These are phyloP conservation scores for Candida cerambycidarum DNA, from an alignment of 805 yeast genomes.

Conservation along the genomic window DNA sequence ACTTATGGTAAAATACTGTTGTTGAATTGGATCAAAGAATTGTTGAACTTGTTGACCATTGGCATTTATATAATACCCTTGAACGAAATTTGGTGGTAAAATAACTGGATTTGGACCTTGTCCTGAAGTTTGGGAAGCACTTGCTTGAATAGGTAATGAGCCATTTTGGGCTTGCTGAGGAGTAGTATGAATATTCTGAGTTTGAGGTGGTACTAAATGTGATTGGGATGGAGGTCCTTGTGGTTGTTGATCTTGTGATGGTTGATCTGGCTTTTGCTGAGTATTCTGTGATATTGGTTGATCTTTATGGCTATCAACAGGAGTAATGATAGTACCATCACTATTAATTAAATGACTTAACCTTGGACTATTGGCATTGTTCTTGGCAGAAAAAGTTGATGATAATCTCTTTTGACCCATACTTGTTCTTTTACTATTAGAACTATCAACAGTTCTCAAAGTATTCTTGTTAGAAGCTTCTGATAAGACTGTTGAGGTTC, in stretches of 20 bases:
- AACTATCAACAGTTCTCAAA: slow-evolving; percentile 11
- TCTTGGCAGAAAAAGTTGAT: slow-evolving; percentile 38
- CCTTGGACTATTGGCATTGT: slow-evolving; percentile 30
- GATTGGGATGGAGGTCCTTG: slow-evolving; percentile 2
- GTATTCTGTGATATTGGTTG: slow-evolving; percentile 3
- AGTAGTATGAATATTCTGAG: background rate
- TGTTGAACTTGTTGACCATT: slow-evolving; percentile 37
- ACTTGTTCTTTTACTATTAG: slow-evolving; percentile 6
- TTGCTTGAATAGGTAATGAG: background rate
- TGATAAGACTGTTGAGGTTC: slow-evolving; percentile 14
- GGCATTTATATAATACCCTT: slow-evolving; percentile 20
- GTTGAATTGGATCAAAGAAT: slow-evolving; percentile 45
- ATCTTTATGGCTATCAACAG: slow-evolving; percentile 27
- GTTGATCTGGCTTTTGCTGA: no score
- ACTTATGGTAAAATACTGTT: slow-evolving; percentile 41
- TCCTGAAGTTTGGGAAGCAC: slow-evolving; percentile 1
- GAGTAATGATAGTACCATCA: slow-evolving; percentile 45
- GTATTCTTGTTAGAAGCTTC: slow-evolving; percentile 6
- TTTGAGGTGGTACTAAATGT: slow-evolving; percentile 3
- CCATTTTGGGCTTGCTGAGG: slow-evolving; percentile 10
- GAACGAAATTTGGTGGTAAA: slow-evolving; percentile 18
- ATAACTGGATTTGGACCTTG: slow-evolving; percentile 14
- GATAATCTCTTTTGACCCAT: slow-evolving; percentile 27
- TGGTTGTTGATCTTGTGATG: background rate
- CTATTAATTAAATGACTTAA: slow-evolving; percentile 43